Evolutionary conservation across 2,329 filamentous ascomycete genomes (phyloP), one percentile per base, ranked within the genome.

Genomic region (Neopestalotiopsis sp.): DNA sequence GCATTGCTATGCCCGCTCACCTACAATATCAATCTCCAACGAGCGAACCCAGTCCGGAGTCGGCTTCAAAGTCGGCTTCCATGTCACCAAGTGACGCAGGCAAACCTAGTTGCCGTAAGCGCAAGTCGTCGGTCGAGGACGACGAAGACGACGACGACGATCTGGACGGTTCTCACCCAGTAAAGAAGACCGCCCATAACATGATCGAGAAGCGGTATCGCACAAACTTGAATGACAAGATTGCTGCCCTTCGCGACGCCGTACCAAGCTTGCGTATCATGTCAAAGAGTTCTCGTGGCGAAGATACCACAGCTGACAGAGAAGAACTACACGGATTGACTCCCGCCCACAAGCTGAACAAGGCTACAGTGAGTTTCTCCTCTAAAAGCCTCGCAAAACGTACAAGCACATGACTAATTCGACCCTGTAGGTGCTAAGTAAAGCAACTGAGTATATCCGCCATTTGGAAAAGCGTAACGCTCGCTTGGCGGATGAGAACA

Each of bases 121-220:
- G 92, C 73, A 94, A 94, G 81, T 88, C 90, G 0, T 90, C 90
- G 0, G 86, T 85, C 64, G 88, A 89, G n/a, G 76, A 81, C 14
- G 85, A 87, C 5, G 86, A 90, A 28, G 84, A 89, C 3, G 87
- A 89, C n/a, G 88, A 90, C 63, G 88, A 90, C 62, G 89, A 91
- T 38, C 80, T 88, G 65, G 87, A 86, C 73, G 88, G 84, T 74
- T 90, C 86, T 40, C 83, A 85, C 28, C 84, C 84, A 34, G 76
- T 85, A 69, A 98, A 97, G 86, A 98, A 98, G 86, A 97, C 95
- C 40, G 94, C 95, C 2, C 95, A 98, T 82, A 98, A 98, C 81
- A 96, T 98, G 87, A 98, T 98, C 71, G 95, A 98, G 83, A 98
- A 98, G 86, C 87, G 95, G 73, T 98, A 98, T 80, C 91, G 95